A percentile compares a stretch with the other conserved stretches of the same genome.
These are phyloP conservation scores for Cupressus sempervirens DNA, from an alignment of 75 land plant genomes.

Conservation along the genomic window DNA sequence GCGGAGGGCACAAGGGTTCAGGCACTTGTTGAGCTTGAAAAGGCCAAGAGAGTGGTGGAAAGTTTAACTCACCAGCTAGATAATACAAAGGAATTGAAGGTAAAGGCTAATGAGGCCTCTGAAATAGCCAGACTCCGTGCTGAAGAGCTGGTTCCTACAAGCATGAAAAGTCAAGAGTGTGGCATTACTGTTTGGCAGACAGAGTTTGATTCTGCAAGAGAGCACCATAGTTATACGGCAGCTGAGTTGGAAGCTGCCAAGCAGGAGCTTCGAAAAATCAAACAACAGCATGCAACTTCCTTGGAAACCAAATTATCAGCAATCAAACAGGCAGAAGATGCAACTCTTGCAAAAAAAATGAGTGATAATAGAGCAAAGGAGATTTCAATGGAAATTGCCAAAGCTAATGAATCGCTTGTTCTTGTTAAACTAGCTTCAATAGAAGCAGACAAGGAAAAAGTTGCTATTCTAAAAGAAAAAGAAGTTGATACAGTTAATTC, in stretches of 20 bases:
- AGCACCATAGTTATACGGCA: conserved; percentile 29
- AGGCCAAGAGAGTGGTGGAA: conserved; percentile 49
- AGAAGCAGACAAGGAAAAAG: conserved; percentile 51
- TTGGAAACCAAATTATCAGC: conserved; percentile 44
- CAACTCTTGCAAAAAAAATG: conserved; percentile 24
- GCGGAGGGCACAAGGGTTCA: conserved; percentile 54
- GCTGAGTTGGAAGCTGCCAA: conserved; percentile 59
- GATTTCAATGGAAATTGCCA: conserved; percentile 49
- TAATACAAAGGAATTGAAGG: conserved; percentile 34
- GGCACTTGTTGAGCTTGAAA: conserved; percentile 63
- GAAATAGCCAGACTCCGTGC: conserved; percentile 37
- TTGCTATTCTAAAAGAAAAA: conserved; percentile 40
- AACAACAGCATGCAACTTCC: conserved; percentile 45
- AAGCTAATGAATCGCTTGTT: conserved; percentile 36
- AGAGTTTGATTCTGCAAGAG: conserved; percentile 45
- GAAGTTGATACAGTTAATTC: conserved; percentile 11
- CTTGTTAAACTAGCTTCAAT: conserved; percentile 46
- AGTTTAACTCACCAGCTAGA: conserved; percentile 44
- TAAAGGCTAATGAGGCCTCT: conserved; percentile 30
- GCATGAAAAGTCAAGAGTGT: background rate
- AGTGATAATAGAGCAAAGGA: conserved; percentile 33
- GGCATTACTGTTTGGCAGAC: conserved; percentile 15
- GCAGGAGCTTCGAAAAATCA: conserved; percentile 49
- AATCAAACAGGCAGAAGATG: conserved; percentile 37
- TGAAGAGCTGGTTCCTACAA: conserved; percentile 36